phyloP scores from a whole-genome alignment of 306 rosid genomes.

The Amphicarpaea edgeworthii region DNA sequence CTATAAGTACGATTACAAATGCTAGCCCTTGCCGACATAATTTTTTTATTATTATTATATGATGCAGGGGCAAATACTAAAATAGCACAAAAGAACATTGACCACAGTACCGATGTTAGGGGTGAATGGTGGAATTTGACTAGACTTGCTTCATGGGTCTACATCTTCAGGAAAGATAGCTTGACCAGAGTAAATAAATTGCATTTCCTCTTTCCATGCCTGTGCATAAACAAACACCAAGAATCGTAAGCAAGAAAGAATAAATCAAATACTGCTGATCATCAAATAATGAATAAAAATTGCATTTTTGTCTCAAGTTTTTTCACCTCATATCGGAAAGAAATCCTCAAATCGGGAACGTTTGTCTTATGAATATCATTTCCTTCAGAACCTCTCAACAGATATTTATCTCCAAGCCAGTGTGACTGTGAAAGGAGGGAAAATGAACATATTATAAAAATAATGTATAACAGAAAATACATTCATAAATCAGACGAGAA shows the following conservation, averaged over 20 bases:
- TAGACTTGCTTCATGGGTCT: slow-evolving; percentile 55
- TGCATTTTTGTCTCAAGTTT: slow-evolving; percentile 2
- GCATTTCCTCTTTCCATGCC: slow-evolving; percentile 91
- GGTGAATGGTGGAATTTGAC: neutral
- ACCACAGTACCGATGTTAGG: neutral
- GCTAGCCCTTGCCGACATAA: neutral
- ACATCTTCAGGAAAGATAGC: slow-evolving; percentile 67
- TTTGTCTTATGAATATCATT: slow-evolving; percentile 83
- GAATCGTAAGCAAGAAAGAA: slow-evolving; percentile 32
- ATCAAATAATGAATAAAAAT: slow-evolving; percentile 14
- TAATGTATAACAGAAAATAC: slow-evolving; percentile 15
- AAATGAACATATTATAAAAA: slow-evolving; percentile 9
- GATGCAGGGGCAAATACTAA: neutral
- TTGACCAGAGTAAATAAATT: slow-evolving; percentile 58
- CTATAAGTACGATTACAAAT: neutral
- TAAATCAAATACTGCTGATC: slow-evolving; percentile 20
- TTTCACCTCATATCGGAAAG: slow-evolving; percentile 66
- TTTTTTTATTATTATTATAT: too few relatives aligned
- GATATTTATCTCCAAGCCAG: slow-evolving; percentile 81
- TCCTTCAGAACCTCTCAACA: slow-evolving; percentile 77
- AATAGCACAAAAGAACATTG: neutral
- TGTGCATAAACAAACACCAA: slow-evolving; percentile 61
- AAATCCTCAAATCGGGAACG: slow-evolving; percentile 72
- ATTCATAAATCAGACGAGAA: slow-evolving; percentile 12
- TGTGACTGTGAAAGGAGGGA: slow-evolving; percentile 57